Base-by-base conservation (phyloP, 345 rosid genomes). In the Anastatica hierochuntica region DNA sequence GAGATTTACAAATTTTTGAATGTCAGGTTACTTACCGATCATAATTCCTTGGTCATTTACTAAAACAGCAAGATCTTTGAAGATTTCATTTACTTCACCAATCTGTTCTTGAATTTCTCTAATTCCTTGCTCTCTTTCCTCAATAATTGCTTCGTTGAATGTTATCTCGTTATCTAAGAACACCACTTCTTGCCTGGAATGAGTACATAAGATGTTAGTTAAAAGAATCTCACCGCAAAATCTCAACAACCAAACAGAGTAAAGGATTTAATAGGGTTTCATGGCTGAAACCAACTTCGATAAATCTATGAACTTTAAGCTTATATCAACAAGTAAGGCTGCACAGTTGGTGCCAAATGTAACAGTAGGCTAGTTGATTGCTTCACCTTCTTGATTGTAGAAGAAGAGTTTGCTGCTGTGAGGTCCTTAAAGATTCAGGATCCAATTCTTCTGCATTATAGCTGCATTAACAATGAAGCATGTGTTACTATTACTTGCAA, bases 71-170 rank as follows among this genome's bases (percentile, higher is more conserved):
- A 80, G 69, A 66, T 84, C 92, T 79, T 80, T 84, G 61, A 84
- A 84, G 20, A 84, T 84, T 50, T 80, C 88, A 66, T 78, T 84
- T 40, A 84, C 92, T 59, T 80, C 85, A 23, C 77, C 62, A 53
- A 80, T 84, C 64, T 80, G 88, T 34, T 76, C 73, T 65, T 80
- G 85, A 53, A 84, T 67, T 66, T 80, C 92, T 75, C 76, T 70
- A 51, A 80, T 84, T 19, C 88, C 92, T 55, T 80, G 92, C 44
- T 84, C 85, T 63, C 87, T 60, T 74, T 84, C 92, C 73, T 78
- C 85, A 24, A 84, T 84, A 10, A 80, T 66, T 39, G 83, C 85
- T 66, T 84, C 88, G 36, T 84, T 84, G 69, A 78, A 84, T 51
- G 76, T 72, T 62, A 80, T 75, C 58, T 84, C 92, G 55, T 80